A percentile compares a stretch with the other conserved stretches of the same genome.
phyloP scores from a whole-genome alignment of 2,329 filamentous ascomycete species.

The Ceratocystis colombiana region DNA sequence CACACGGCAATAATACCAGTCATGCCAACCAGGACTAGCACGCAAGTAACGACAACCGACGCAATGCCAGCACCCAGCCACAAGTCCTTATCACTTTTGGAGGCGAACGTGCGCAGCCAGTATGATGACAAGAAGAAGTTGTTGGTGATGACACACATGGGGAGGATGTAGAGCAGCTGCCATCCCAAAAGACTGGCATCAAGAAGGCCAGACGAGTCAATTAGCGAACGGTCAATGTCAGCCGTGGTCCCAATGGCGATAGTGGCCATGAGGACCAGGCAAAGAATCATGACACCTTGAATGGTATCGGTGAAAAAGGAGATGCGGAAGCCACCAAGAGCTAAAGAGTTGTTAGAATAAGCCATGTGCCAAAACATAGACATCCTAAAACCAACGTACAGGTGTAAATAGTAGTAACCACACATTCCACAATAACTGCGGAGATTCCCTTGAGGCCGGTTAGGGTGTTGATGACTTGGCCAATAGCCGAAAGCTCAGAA shows the following conservation, averaged over 20 bases:
- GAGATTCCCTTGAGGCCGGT: constrained; percentile 66
- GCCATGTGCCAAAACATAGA: not conserved
- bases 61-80: constrained; percentile 64
- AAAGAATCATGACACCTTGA: constrained; percentile 67
- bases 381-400: constrained; percentile 41
- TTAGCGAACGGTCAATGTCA: constrained; percentile 57
- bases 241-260: constrained; percentile 69
- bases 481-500: constrained; percentile 68
- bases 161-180: constrained; percentile 77
- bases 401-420: constrained; percentile 73
- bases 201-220: constrained; percentile 59
- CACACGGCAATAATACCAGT: constrained; percentile 68
- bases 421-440: constrained; percentile 65
- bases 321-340: constrained; percentile 70
- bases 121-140: constrained; percentile 79
- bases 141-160: constrained; percentile 70
- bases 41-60: constrained; percentile 52
- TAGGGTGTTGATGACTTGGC: constrained; percentile 64
- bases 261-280: constrained; percentile 63
- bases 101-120: constrained; percentile 76
- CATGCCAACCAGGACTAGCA: constrained; percentile 62
- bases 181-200: constrained; percentile 63
- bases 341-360: constrained; percentile 35
- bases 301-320: constrained; percentile 77
- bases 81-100: constrained; percentile 67